Percentiles rank a stretch among this genome's conserved stretches.
Evolutionary conservation across 352 stramenopile species (phyloP).

Genomic region (Globisporangium uncinulatum): DNA sequence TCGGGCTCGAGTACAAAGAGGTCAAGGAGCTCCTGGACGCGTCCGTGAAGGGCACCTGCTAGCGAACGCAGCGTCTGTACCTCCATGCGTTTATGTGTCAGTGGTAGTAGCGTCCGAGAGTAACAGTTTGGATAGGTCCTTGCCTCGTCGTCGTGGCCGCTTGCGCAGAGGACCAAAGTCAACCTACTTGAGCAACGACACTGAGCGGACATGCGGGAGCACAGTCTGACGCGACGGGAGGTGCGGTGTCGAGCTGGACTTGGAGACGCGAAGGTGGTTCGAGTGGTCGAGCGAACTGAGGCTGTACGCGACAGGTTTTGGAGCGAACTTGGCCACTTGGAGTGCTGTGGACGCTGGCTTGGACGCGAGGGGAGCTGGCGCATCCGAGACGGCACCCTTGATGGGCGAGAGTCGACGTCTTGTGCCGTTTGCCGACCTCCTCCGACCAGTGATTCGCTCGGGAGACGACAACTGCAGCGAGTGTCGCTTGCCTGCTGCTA

Average conservation of each 20-base stretch:
- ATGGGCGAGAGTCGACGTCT: constrained; percentile 7
- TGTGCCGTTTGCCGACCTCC: neutral
- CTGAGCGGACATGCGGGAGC: constrained; percentile 5
- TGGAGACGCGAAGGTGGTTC: constrained; percentile 2
- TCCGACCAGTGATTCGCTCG: neutral
- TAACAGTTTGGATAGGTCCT: no score
- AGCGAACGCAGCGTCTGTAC: neutral
- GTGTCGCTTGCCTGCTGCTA: neutral
- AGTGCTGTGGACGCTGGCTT: constrained; percentile 3
- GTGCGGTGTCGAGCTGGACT: neutral
- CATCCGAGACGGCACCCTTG: neutral
- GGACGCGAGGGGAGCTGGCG: neutral
- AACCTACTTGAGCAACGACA: neutral
- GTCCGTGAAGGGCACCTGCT: constrained; percentile 24
- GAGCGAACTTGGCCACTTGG: constrained; percentile 10
- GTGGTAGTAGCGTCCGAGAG: neutral
- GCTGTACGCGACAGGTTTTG: constrained; percentile 17
- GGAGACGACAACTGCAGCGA: neutral
- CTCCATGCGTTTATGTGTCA: neutral
- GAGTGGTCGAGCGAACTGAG: constrained; percentile 9
- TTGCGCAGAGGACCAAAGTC: neutral
- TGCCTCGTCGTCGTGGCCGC: neutral
- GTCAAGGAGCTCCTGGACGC: constrained; percentile 36
- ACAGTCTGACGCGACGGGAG: neutral
- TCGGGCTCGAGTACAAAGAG: constrained; percentile 46